phyloP scores from a whole-genome alignment of 495 filamentous ascomycete genomes.

The Venustampulla echinocandica region DNA sequence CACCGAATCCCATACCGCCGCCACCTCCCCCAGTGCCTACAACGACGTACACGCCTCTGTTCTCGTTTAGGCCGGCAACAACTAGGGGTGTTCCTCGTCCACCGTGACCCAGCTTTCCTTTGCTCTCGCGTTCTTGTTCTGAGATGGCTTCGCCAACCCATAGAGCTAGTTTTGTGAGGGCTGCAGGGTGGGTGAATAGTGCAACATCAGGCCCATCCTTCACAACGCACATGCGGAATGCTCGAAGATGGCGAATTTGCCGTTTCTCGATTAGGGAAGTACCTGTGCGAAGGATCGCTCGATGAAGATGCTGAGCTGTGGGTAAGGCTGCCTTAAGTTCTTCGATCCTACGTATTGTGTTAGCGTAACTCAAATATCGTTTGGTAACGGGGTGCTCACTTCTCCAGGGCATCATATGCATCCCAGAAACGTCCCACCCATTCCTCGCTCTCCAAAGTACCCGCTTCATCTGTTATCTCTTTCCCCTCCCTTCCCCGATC shows the following conservation, averaged over 20 bases:
- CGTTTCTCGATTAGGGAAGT: constrained; percentile 84
- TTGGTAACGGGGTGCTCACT: constrained; percentile 35
- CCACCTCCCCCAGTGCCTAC: constrained; percentile 71
- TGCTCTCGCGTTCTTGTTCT: constrained; percentile 72
- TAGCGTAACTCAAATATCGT: neutral
- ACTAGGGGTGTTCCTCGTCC: constrained; percentile 78
- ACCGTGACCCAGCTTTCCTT: constrained; percentile 56
- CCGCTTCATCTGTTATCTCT: constrained; percentile 35
- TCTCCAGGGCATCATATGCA: constrained; percentile 81
- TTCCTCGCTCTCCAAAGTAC: constrained; percentile 48
- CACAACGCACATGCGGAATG: constrained; percentile 91
- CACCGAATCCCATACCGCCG: constrained; percentile 35
- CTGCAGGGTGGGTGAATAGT: constrained; percentile 84
- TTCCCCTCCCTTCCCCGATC: constrained; percentile 29
- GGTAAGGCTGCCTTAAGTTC: constrained; percentile 68
- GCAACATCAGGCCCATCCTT: constrained; percentile 87
- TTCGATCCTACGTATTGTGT: constrained; percentile 45
- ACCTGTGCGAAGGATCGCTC: constrained; percentile 88
- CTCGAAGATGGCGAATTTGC: constrained; percentile 82
- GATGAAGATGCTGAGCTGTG: constrained; percentile 79
- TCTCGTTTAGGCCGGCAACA: constrained; percentile 81
- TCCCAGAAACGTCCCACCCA: constrained; percentile 79
- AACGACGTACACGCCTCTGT: constrained; percentile 82
- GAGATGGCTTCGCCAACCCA: constrained; percentile 92
- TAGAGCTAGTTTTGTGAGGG: constrained; percentile 81